Conservation (phyloP, 805 yeast genomes). For the Candida easanensis region DNA sequence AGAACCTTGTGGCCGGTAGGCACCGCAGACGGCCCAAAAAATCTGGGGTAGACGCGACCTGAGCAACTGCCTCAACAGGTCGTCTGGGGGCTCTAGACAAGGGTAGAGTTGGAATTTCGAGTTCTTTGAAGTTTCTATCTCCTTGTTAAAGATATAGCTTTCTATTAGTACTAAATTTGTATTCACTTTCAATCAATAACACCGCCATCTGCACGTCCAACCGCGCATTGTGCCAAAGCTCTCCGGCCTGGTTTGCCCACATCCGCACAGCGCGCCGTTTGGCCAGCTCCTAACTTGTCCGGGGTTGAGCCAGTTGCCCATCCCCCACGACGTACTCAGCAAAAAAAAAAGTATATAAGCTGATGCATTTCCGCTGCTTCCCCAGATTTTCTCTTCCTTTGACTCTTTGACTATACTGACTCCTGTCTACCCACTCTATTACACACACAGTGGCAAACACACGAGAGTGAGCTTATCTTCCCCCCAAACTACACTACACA, state of each 20-base stretch:
- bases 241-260: slow-evolving; percentile 4
- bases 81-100: neutral
- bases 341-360: slow-evolving; percentile 9
- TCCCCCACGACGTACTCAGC: too few relatives aligned
- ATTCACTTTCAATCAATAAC: neutral
- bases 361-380: neutral
- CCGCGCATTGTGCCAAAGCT: neutral
- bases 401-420: slow-evolving; percentile 4
- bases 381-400: neutral
- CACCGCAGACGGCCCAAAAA: slow-evolving; percentile 5
- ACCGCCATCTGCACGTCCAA: neutral
- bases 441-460: neutral
- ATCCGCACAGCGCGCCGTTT: slow-evolving; percentile 6
- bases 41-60: slow-evolving; percentile 20
- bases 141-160: neutral
- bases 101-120: neutral
- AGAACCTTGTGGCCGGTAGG: slow-evolving; percentile 5
- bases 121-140: neutral
- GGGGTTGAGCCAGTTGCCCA: slow-evolving; percentile 5
- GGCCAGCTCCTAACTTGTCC: slow-evolving; percentile 13
- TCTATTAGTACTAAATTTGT: neutral
- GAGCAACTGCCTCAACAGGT: neutral
- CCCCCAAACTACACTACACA: neutral
- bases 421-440: neutral
- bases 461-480: slow-evolving; percentile 1